Evolutionary conservation across 2,329 filamentous ascomycete species (phyloP).

Genomic region (Aspergillus clavatus): DNA sequence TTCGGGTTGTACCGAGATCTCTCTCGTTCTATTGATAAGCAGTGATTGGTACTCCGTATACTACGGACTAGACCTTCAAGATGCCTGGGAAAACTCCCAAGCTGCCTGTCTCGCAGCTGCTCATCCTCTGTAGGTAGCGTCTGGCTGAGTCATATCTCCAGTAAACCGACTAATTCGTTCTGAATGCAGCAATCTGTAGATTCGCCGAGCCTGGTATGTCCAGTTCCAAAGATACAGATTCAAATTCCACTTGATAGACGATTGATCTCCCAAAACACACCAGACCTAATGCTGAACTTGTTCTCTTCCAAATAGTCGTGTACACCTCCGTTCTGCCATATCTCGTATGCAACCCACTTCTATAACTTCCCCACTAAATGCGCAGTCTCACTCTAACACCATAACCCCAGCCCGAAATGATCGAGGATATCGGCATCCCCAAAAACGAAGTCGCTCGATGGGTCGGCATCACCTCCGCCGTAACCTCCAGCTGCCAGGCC

Average conservation of each 20-base stretch:
- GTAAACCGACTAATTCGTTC: constrained; percentile 7
- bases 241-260: neutral
- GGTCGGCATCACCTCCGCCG: constrained; percentile 69
- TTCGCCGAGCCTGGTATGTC: constrained; percentile 63
- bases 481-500: constrained; percentile 69
- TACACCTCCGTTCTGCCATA: constrained; percentile 67
- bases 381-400: neutral
- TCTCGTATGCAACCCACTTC: constrained; percentile 34
- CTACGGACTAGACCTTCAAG: neutral
- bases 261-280: no score
- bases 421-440: constrained; percentile 68
- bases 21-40: no score
- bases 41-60: no score
- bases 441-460: constrained; percentile 67
- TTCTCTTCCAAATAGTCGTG: constrained; percentile 34
- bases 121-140: constrained; percentile 62
- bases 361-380: neutral
- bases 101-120: constrained; percentile 70
- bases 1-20: no score
- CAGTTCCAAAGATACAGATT: constrained; percentile 3
- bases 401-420: constrained; percentile 65
- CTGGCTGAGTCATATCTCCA: neutral
- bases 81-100: constrained; percentile 45
- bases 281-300: constrained; percentile 1
- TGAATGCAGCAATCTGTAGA: constrained; percentile 63